Evolutionary conservation across 2,329 filamentous ascomycete genomes (phyloP).

Genomic region (Arthroderma sp.): DNA sequence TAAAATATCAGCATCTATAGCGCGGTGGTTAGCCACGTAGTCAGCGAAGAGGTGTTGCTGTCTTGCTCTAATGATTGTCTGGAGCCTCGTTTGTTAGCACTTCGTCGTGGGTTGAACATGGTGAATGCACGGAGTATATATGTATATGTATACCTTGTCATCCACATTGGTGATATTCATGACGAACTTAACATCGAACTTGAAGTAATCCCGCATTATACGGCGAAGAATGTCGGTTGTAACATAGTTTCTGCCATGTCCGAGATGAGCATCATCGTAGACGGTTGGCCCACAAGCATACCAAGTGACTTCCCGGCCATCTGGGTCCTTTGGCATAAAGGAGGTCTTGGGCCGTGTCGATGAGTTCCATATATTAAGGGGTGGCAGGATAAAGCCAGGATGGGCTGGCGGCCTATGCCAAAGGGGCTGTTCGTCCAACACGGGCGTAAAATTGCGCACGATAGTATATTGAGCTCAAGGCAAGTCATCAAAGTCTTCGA

Average conservation of each 20-base stretch:
- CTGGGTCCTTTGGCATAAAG: conserved; percentile 59
- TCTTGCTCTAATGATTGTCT: conserved; percentile 55
- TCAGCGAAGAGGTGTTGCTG: conserved; percentile 66
- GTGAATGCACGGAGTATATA: neutral
- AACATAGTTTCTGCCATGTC: conserved; percentile 82
- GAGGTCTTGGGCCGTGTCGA: conserved; percentile 61
- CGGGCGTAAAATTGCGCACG: conserved; percentile 5
- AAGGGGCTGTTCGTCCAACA: conserved; percentile 32
- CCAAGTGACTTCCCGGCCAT: conserved; percentile 61
- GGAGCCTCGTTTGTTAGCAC: neutral
- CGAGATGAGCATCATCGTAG: conserved; percentile 68
- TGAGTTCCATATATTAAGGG: conserved; percentile 68
- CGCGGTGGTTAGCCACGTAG: conserved; percentile 45
- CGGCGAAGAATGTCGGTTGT: conserved; percentile 78
- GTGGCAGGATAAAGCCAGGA: conserved; percentile 31
- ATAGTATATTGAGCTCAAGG: too few relatives aligned
- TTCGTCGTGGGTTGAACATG: neutral
- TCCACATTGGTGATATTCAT: conserved; percentile 89
- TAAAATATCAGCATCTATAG: conserved; percentile 34
- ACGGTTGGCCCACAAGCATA: conserved; percentile 83
- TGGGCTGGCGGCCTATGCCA: conserved; percentile 31
- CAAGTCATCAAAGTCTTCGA: too few relatives aligned
- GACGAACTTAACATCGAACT: conserved; percentile 70
- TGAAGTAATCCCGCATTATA: conserved; percentile 71
- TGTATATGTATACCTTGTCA: conserved; percentile 46